Percentiles rank a stretch among this genome's conserved stretches.
Conservation (phyloP, 306 rosid genomes). For the Casuarina equisetifolia region DNA sequence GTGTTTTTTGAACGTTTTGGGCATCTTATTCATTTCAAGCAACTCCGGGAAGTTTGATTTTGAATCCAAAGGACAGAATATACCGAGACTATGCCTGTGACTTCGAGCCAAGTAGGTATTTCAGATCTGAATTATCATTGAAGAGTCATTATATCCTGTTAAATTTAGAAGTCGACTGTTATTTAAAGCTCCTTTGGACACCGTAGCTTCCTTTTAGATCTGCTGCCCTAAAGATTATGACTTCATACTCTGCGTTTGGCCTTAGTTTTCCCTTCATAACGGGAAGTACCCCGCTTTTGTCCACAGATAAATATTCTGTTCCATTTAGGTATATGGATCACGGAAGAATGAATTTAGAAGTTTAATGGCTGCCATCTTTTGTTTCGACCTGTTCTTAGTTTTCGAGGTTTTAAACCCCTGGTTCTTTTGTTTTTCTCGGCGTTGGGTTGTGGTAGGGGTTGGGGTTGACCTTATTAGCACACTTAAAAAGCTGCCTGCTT, state of each 20-base stretch:
- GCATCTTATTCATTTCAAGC: slow-evolving; percentile 30
- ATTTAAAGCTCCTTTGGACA: slow-evolving; percentile 12
- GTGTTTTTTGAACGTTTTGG: background rate
- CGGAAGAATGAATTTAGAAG: background rate
- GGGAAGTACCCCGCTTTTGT: background rate
- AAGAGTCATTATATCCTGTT: slow-evolving; percentile 21
- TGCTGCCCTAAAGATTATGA: slow-evolving; percentile 21
- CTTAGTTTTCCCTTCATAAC: slow-evolving; percentile 4
- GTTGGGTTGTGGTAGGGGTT: background rate
- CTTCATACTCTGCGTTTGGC: background rate
- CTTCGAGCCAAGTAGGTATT: slow-evolving; percentile 53
- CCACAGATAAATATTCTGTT: background rate
- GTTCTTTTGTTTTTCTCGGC: background rate
- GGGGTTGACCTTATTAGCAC: background rate
- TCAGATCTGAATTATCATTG: slow-evolving; percentile 65
- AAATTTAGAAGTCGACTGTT: slow-evolving; percentile 24
- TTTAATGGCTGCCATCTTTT: slow-evolving; percentile 2
- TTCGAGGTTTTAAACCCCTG: slow-evolving; percentile 8
- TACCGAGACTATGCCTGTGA: slow-evolving; percentile 30
- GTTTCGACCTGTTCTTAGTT: background rate
- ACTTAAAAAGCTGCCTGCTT: background rate
- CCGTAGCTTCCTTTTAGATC: slow-evolving; percentile 36
- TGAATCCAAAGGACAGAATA: slow-evolving; percentile 39
- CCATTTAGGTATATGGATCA: slow-evolving; percentile 10
- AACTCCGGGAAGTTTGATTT: slow-evolving; percentile 41